Evolutionary conservation across 768 basidiomycete genomes (phyloP).

Genomic region (Lactarius tabidus): DNA sequence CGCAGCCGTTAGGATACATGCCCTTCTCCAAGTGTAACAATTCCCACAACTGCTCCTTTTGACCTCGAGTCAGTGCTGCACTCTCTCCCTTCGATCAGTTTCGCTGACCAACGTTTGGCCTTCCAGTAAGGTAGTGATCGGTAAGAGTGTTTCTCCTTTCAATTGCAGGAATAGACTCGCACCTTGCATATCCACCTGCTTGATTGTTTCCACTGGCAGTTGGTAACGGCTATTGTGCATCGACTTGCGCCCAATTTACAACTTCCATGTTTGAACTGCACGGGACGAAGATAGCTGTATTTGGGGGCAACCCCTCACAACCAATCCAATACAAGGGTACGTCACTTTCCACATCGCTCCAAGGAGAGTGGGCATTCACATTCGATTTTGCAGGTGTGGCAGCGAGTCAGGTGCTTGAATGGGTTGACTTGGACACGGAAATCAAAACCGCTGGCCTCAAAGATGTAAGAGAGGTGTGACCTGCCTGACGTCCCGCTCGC

Average conservation of each 20-base stretch:
- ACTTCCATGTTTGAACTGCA: slow-evolving; percentile 52
- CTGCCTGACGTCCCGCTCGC: neutral
- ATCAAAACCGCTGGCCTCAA: slow-evolving; percentile 29
- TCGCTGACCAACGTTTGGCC: neutral
- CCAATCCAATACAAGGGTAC: slow-evolving; percentile 45
- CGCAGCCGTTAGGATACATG: slow-evolving; percentile 34
- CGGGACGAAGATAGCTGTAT: slow-evolving; percentile 44
- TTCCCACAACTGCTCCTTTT: slow-evolving; percentile 14
- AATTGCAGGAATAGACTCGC: too few species aligned
- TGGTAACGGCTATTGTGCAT: slow-evolving; percentile 39
- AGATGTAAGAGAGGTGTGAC: slow-evolving; percentile 23
- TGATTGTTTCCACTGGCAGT: slow-evolving; percentile 8
- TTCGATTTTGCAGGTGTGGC: slow-evolving; percentile 18
- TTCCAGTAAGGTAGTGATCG: slow-evolving; percentile 17
- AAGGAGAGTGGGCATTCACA: neutral
- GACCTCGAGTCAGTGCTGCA: slow-evolving; percentile 15
- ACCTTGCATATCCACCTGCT: too few species aligned
- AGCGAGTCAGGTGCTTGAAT: neutral
- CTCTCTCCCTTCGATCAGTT: neutral
- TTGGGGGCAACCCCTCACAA: slow-evolving; percentile 48
- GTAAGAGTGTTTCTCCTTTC: neutral
- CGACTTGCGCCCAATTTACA: slow-evolving; percentile 54
- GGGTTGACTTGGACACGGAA: slow-evolving; percentile 3
- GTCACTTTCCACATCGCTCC: neutral
- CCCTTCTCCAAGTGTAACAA: slow-evolving; percentile 25